Percentiles rank a stretch among this genome's conserved stretches.
phyloP scores from a whole-genome alignment of 495 filamentous ascomycete species.

The Tuber brumale region DNA sequence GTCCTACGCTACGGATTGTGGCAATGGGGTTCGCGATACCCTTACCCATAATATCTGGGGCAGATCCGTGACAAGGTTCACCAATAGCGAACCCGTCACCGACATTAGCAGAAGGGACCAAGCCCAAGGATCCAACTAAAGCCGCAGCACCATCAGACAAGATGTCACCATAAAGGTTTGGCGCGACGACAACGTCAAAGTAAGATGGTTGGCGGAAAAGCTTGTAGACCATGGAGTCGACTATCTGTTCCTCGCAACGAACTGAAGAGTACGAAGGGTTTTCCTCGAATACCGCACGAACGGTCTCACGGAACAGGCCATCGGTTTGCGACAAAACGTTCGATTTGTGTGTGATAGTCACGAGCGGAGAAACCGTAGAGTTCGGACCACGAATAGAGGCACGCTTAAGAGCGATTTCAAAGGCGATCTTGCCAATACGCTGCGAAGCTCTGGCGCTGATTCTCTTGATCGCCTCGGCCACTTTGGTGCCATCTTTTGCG shows the following conservation, averaged over 20 bases:
- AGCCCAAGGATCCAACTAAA: conserved; percentile 83
- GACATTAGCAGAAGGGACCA: conserved; percentile 95
- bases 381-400: conserved; percentile 62
- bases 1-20: conserved; percentile 78
- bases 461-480: conserved; percentile 95
- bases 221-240: conserved; percentile 99
- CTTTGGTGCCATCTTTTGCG: conserved; percentile 58
- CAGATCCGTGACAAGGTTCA: conserved; percentile 94
- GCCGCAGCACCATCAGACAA: conserved; percentile 92
- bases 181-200: conserved; percentile 97
- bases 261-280: conserved; percentile 56
- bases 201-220: conserved; percentile 87
- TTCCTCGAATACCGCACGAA: conserved; percentile 52
- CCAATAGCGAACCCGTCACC: conserved; percentile 92
- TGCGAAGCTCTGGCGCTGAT: conserved; percentile 76
- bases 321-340: conserved; percentile 97
- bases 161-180: conserved; percentile 96
- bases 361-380: conserved; percentile 49
- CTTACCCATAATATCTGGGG: conserved; percentile 89
- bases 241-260: conserved; percentile 90
- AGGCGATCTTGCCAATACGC: conserved; percentile 85
- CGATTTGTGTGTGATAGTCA: conserved; percentile 97
- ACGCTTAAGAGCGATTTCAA: conserved; percentile 83
- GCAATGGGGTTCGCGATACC: conserved; percentile 94
- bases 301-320: conserved; percentile 83